Percentiles rank a stretch among this genome's conserved stretches.
These are phyloP conservation scores for Bipolaris victoriae DNA, from an alignment of 2,329 filamentous ascomycete species.

Conservation along the genomic window DNA sequence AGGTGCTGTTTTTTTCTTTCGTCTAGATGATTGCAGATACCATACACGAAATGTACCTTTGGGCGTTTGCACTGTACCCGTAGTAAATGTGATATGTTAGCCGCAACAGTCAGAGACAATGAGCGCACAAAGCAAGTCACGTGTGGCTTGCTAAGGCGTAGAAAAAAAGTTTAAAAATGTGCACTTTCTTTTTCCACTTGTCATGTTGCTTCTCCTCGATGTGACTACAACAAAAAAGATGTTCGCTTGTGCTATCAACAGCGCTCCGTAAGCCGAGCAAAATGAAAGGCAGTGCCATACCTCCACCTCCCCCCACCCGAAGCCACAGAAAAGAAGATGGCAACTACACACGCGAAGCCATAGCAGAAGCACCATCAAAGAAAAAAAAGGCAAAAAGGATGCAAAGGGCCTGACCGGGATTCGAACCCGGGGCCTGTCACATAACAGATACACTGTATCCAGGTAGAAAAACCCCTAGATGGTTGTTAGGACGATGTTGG, in stretches of 20 bases:
- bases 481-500: not conserved
- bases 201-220: not conserved
- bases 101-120: not conserved
- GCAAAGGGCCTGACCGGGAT: conserved; percentile 39
- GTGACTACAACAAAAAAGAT: not conserved
- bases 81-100: not conserved
- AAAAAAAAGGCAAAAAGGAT: not conserved
- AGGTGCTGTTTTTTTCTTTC: conserved; percentile 2
- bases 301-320: not conserved
- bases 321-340: not conserved
- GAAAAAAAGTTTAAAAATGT: not conserved
- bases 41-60: conserved; percentile 1
- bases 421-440: conserved; percentile 50
- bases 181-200: not conserved
- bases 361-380: too few species aligned
- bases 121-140: not conserved
- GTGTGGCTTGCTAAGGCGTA: not conserved
- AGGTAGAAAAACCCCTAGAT: conserved; percentile 21
- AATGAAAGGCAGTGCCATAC: not conserved
- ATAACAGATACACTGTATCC: conserved; percentile 33
- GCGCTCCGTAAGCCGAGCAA: not conserved
- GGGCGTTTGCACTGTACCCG: not conserved
- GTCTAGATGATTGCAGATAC: conserved; percentile 10
- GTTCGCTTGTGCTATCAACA: not conserved
- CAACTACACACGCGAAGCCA: not conserved